These are phyloP conservation scores for Elongisporangium anandrum DNA, from an alignment of 352 stramenopile species.

Conservation along the genomic window DNA sequence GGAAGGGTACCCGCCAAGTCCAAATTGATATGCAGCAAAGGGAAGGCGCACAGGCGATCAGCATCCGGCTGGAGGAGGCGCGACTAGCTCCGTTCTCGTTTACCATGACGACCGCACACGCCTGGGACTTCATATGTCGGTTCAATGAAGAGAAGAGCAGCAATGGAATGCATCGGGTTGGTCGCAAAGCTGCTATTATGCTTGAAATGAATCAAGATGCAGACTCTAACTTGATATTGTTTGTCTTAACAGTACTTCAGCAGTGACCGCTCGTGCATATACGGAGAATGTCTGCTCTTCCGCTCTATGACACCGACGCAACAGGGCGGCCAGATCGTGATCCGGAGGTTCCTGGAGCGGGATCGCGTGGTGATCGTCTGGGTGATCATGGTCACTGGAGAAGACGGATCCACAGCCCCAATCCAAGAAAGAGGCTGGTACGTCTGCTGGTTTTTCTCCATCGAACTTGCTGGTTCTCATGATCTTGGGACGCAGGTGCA, in stretches of 20 bases:
- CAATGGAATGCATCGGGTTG: conserved; percentile 24
- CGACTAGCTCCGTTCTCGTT: conserved; percentile 26
- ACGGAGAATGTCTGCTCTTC: not conserved
- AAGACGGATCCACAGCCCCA: not conserved
- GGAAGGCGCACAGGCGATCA: conserved; percentile 13
- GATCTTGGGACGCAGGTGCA: too few relatives aligned
- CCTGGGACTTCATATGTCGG: conserved; percentile 29
- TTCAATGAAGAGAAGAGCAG: conserved; percentile 10
- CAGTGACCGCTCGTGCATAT: not conserved
- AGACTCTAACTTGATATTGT: not conserved
- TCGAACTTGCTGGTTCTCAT: too few relatives aligned
- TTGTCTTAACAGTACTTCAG: not conserved
- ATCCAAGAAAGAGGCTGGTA: not conserved
- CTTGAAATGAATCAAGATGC: too few relatives aligned
- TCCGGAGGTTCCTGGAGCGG: not conserved
- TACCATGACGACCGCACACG: conserved; percentile 14
- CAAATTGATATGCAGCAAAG: not conserved
- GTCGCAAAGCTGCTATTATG: not conserved
- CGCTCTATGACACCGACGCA: not conserved
- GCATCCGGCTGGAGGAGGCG: conserved; percentile 41
- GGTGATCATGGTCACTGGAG: not conserved
- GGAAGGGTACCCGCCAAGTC: not conserved
- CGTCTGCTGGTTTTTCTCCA: not conserved
- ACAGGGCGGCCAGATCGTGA: not conserved
- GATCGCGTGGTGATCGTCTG: not conserved